These are phyloP conservation scores for Physcomitrium patens DNA, from an alignment of 225 moss, liverwort and hornwort species.

Conservation along the genomic window DNA sequence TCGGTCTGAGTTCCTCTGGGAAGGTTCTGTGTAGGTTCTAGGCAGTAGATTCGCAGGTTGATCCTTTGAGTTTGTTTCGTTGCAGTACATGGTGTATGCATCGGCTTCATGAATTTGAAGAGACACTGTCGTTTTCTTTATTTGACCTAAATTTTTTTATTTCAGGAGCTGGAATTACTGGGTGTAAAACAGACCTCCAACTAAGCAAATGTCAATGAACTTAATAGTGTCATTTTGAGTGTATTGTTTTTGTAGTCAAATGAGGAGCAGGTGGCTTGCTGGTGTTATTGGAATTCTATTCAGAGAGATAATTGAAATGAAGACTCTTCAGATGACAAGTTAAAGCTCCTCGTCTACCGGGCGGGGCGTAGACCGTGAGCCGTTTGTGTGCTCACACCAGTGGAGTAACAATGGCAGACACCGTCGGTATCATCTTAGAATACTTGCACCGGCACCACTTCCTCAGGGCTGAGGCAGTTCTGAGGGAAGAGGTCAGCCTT, in stretches of 20 bases:
- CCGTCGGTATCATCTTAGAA: slow-evolving; percentile 75
- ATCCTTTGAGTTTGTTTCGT: background rate
- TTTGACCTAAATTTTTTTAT: slow-evolving; percentile 21
- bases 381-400: slow-evolving; percentile 42
- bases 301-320: background rate
- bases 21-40: background rate
- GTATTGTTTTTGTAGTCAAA: slow-evolving; percentile 6
- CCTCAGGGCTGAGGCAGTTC: slow-evolving; percentile 73
- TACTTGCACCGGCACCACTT: slow-evolving; percentile 81
- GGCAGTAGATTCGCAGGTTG: background rate
- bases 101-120: background rate
- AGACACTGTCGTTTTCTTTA: background rate
- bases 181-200: slow-evolving; percentile 15
- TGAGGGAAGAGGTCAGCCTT: slow-evolving; percentile 77
- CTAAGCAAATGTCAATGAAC: slow-evolving; percentile 24
- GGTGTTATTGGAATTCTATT: background rate
- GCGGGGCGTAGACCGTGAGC: slow-evolving; percentile 43
- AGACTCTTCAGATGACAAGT: slow-evolving; percentile 38
- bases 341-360: slow-evolving; percentile 31
- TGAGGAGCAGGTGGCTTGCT: slow-evolving; percentile 16
- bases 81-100: background rate
- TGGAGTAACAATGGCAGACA: slow-evolving; percentile 72
- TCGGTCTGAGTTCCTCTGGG: background rate
- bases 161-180: slow-evolving; percentile 34
- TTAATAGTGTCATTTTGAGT: slow-evolving; percentile 4